Evolutionary conservation across 2,329 filamentous ascomycete species (phyloP).

Genomic region (Xylariaceae sp.): DNA sequence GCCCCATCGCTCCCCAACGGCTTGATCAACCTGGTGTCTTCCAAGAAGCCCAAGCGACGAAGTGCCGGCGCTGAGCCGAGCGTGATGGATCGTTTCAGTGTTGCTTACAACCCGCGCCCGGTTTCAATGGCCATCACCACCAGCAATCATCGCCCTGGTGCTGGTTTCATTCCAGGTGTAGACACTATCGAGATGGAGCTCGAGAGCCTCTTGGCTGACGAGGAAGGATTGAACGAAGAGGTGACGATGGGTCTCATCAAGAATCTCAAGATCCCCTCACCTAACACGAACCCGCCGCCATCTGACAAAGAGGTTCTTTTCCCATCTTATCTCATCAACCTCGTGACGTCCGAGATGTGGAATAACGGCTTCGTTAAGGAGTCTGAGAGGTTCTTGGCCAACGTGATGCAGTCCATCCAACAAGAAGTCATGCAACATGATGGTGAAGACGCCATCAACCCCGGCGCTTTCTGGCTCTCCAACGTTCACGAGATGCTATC

Average conservation of each 20-base stretch:
- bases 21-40: conserved; percentile 93
- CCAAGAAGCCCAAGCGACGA: conserved; percentile 93
- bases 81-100: conserved; percentile 85
- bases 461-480: conserved; percentile 96
- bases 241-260: conserved; percentile 93
- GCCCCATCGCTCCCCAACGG: conserved; percentile 60
- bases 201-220: conserved; percentile 87
- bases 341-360: conserved; percentile 99
- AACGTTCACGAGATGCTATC: conserved; percentile 99
- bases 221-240: conserved; percentile 94
- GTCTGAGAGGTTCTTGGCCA: conserved; percentile 96
- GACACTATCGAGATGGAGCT: conserved; percentile 95
- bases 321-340: conserved; percentile 97
- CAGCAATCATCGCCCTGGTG: conserved; percentile 65
- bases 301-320: conserved; percentile 99
- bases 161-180: conserved; percentile 72
- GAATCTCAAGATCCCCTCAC: conserved; percentile 92
- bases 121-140: conserved; percentile 88
- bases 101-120: conserved; percentile 87
- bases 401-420: conserved; percentile 99
- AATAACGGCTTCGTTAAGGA: conserved; percentile 99
- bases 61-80: conserved; percentile 85
- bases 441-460: conserved; percentile 93
- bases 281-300: conserved; percentile 79
- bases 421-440: conserved; percentile 99